Evolutionary conservation across 495 filamentous ascomycete genomes (phyloP), one percentile per base, ranked within the genome.

Genomic region (Neurospora sp.): DNA sequence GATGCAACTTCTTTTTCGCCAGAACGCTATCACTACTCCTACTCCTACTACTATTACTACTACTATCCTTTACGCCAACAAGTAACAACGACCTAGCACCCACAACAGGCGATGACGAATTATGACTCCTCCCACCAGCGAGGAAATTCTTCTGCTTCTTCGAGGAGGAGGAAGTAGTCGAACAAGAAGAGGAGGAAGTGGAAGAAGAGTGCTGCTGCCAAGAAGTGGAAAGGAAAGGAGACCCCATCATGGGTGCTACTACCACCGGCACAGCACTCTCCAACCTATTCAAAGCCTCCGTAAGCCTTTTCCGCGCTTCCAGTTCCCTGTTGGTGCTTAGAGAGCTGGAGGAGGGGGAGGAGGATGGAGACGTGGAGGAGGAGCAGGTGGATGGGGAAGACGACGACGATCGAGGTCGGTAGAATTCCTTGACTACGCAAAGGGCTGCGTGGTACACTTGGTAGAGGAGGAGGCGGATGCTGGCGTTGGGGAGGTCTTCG

Each of bases 381-480:
- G 12, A 59, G 20, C 48, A 59, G 48, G 22, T 59, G 22, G 48
- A 59, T 1, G 22, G 22, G 8, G 48, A 11, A 20, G 18, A 5
- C 48, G 83, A 79, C 9, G 74, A 79, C 8, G 74, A 74, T 12
- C 80, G 79, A 0, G 85, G 83, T 31, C 85, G 75, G 75, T 87
- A 88, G 73, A 86, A 84, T 53, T 86, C 82, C 59, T 76, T 75
- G 16, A 87, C 86, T 0, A 88, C 80, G 69, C 71, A 72, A 8
- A 82, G 80, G 2, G 81, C 79, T 5, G 85, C 81, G 73, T 86
- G 83, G 75, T 85, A 87, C 70, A 82, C 83, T 70, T 82, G 78
- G 77, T 88, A 88, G 4, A 88, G 74, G 18, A 88, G 73, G 11
- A 85, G 70, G 31, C 86, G 79, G 5, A 77, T 73, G 20, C 70